phyloP scores from a whole-genome alignment of 2,329 filamentous ascomycete genomes.

The Ophiostoma fasciatum region DNA sequence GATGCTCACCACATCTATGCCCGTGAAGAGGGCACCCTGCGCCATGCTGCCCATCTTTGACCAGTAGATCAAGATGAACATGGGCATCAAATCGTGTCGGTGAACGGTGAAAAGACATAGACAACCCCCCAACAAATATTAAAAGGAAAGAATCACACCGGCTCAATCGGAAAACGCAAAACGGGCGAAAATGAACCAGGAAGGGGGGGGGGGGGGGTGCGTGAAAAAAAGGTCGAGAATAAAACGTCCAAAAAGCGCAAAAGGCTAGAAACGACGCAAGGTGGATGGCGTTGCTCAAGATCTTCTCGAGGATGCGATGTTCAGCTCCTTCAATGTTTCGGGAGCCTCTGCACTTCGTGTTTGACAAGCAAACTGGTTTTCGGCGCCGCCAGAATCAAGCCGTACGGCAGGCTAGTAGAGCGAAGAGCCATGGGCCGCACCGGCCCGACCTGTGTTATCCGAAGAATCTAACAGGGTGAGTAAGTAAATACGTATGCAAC shows the following conservation, averaged over 20 bases:
- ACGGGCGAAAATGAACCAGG: not conserved
- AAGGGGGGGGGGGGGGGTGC: not conserved
- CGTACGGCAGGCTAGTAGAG: not conserved
- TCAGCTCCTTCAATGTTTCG: too few species aligned
- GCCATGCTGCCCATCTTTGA: too few species aligned
- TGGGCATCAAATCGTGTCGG: not conserved
- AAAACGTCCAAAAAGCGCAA: not conserved
- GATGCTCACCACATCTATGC: not conserved
- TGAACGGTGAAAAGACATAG: not conserved
- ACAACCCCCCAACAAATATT: not conserved
- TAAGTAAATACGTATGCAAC: not conserved
- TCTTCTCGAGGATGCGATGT: not conserved
- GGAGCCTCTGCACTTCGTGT: too few species aligned
- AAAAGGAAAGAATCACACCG: not conserved
- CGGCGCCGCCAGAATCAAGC: not conserved
- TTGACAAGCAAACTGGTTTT: too few species aligned
- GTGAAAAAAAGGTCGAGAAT: conserved; percentile 3
- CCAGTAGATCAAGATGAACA: not conserved
- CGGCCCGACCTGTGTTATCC: conserved; percentile 6
- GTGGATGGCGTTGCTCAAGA: too few species aligned
- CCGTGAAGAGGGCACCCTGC: not conserved
- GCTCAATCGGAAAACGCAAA: too few species aligned
- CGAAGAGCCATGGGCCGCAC: conserved; percentile 3
- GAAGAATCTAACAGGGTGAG: conserved; percentile 7
- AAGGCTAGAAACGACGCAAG: too few species aligned